Percentiles rank a stretch among this genome's conserved stretches.
phyloP scores from a whole-genome alignment of 2,329 filamentous ascomycete genomes.

The Pseudophaeomoniella oleicola region DNA sequence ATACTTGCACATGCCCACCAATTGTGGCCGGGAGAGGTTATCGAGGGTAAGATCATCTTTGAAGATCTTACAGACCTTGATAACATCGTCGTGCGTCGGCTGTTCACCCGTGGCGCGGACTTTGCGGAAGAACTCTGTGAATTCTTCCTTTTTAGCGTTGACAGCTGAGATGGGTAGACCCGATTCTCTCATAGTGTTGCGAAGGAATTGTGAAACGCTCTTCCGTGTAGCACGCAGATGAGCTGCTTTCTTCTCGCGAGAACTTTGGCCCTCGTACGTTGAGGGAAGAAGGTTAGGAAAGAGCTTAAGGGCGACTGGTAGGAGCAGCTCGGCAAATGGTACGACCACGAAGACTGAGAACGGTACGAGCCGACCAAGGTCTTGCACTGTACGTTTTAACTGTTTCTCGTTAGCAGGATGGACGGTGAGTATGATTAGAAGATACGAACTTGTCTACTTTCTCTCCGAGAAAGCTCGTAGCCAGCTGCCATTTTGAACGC shows the following conservation, averaged over 20 bases:
- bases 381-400: constrained; percentile 82
- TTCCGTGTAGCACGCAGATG: constrained; percentile 73
- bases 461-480: constrained; percentile 87
- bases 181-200: constrained; percentile 80
- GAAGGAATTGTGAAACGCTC: constrained; percentile 82
- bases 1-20: constrained; percentile 96
- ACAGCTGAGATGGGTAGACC: constrained; percentile 73
- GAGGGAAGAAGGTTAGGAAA: constrained; percentile 97
- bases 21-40: constrained; percentile 87
- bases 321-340: constrained; percentile 82
- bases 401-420: constrained; percentile 13
- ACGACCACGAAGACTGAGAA: constrained; percentile 97
- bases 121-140: constrained; percentile 94
- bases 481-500: constrained; percentile 96
- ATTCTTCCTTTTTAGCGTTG: constrained; percentile 83
- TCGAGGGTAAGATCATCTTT: constrained; percentile 94
- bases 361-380: constrained; percentile 80
- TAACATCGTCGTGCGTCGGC: constrained; percentile 78
- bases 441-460: constrained; percentile 76
- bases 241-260: constrained; percentile 77
- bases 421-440: constrained; percentile 9
- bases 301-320: constrained; percentile 79
- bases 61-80: constrained; percentile 98
- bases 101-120: constrained; percentile 80
- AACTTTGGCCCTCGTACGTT: constrained; percentile 86